These are phyloP conservation scores for Bryum argenteum DNA, from an alignment of 225 moss, liverwort and hornwort genomes.

Conservation along the genomic window DNA sequence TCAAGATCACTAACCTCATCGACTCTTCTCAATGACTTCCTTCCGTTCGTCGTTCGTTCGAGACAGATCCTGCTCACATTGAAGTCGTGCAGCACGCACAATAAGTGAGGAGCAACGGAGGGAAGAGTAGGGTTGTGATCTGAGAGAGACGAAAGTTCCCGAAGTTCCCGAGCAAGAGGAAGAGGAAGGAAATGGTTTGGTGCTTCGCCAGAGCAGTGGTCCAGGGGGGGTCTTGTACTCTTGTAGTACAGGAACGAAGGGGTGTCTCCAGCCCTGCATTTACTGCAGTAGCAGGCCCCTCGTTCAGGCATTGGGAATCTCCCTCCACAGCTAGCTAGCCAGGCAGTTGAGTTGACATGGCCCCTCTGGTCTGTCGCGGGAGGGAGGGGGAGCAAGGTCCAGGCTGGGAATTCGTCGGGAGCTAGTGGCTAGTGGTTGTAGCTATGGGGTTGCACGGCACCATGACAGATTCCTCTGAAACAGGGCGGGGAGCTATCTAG, in stretches of 20 bases:
- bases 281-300: slow-evolving; percentile 22
- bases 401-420: slow-evolving; percentile 5
- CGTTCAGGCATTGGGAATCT: slow-evolving; percentile 17
- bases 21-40: slow-evolving; percentile 5
- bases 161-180: no score
- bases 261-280: no score
- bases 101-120: slow-evolving; percentile 2
- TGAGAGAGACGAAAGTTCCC: slow-evolving; percentile 36
- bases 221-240: slow-evolving; percentile 7
- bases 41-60: neutral
- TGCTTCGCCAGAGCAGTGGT: neutral
- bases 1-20: neutral
- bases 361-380: no score
- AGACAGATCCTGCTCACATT: neutral
- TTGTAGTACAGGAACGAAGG: neutral
- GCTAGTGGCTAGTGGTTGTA: neutral
- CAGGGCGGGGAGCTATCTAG: neutral
- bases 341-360: slow-evolving; percentile 12
- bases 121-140: slow-evolving; percentile 27
- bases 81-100: slow-evolving; percentile 1
- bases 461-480: neutral
- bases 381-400: no score
- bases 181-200: no score
- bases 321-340: no score
- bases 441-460: neutral